Percentiles rank a stretch among this genome's conserved stretches.
Evolutionary conservation across 257 asterid genomes (phyloP).

Genomic region (Przewalskia tangutica): DNA sequence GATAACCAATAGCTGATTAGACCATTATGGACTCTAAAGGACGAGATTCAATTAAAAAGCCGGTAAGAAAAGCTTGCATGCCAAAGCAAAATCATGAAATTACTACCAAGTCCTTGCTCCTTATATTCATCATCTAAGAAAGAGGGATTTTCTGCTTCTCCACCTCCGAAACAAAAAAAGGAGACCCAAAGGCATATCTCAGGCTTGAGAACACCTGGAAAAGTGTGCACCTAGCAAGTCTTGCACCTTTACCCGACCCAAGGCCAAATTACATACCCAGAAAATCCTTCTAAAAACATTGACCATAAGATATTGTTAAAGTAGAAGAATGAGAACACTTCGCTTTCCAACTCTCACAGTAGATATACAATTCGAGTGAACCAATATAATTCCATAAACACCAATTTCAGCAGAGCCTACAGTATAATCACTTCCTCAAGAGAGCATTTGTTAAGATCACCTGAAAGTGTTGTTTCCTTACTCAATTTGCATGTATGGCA

Average conservation of each 20-base stretch:
- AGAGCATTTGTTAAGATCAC: not conserved
- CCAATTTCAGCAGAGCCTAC: not conserved
- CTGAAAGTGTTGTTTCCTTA: not conserved
- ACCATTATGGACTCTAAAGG: not conserved
- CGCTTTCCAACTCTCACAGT: not conserved
- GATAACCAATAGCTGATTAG: not conserved
- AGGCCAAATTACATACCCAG: not conserved
- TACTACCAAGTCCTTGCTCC: not conserved
- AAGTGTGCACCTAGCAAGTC: not conserved
- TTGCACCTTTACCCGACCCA: not conserved
- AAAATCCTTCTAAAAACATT: not conserved
- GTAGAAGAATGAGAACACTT: not conserved
- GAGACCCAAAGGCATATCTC: not conserved
- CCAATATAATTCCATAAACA: not conserved
- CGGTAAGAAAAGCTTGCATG: not conserved
- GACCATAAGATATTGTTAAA: not conserved
- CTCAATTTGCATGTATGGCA: not conserved
- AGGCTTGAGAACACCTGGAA: not conserved
- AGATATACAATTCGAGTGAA: not conserved
- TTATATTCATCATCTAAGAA: not conserved
- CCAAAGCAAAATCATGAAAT: not conserved
- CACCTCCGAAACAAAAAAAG: not conserved
- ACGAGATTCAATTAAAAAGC: no score
- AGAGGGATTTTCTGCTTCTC: not conserved
- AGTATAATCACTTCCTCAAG: not conserved